Conservation (phyloP, 352 stramenopile genomes). For the Blastocystis sp. region DNA sequence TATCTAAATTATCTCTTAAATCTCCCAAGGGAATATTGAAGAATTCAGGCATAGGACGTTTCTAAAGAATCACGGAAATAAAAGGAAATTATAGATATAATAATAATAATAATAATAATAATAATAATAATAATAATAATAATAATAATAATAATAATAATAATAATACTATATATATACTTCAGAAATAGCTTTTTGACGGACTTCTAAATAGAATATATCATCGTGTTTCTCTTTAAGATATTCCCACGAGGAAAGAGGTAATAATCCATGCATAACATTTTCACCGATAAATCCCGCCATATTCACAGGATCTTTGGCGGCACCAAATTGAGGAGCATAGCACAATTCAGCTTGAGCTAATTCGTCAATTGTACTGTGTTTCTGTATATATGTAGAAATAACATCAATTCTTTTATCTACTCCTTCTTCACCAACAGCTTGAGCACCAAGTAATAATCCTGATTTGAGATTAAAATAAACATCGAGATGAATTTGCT, state of each 20-base stretch:
- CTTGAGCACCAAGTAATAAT: slow-evolving; percentile 48
- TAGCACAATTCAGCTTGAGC: slow-evolving; percentile 51
- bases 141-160: no score
- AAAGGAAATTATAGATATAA: no score
- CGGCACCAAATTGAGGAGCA: slow-evolving; percentile 46
- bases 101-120: no score
- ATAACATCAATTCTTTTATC: slow-evolving; percentile 55
- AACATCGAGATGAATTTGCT: slow-evolving; percentile 48
- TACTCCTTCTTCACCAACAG: slow-evolving; percentile 49
- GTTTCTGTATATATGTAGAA: slow-evolving; percentile 47
- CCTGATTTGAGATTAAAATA: slow-evolving; percentile 45
- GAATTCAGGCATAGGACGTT: slow-evolving; percentile 15
- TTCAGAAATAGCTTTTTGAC: slow-evolving; percentile 1
- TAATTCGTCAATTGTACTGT: slow-evolving; percentile 47
- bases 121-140: no score
- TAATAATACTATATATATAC: no score
- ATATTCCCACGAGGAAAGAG: slow-evolving; percentile 9
- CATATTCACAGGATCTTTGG: slow-evolving; percentile 52
- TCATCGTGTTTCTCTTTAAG: no score
- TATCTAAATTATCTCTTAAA: not conserved
- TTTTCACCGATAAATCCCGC: slow-evolving; percentile 49
- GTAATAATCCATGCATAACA: slow-evolving; percentile 3
- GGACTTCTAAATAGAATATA: slow-evolving; percentile 8
- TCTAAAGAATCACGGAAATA: not conserved
- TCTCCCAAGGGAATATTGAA: slow-evolving; percentile 9